Conservation (phyloP, 2,329 filamentous ascomycete species). For the Xylaria sp. region DNA sequence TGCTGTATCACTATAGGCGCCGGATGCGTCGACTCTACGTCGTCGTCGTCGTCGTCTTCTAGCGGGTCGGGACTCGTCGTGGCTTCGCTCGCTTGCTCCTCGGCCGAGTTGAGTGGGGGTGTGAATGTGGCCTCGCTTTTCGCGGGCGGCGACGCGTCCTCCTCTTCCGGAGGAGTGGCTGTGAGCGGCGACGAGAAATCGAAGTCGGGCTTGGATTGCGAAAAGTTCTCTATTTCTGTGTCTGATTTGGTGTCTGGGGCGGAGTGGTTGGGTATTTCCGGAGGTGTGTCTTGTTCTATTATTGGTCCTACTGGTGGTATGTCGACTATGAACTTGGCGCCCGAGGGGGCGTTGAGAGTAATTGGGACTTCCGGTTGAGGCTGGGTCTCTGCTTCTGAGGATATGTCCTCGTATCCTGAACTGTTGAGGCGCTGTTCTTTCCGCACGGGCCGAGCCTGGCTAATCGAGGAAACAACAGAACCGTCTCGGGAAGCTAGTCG, state of each 20-base stretch:
- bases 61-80: constrained; percentile 3
- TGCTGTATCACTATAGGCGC: constrained; percentile 9
- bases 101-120: neutral
- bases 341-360: neutral
- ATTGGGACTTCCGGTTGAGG: neutral
- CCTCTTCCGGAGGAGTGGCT: constrained; percentile 19
- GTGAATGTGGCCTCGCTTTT: neutral
- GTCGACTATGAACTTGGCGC: neutral
- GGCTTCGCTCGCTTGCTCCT: neutral
- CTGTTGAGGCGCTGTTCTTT: neutral
- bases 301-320: neutral
- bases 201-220: constrained; percentile 38
- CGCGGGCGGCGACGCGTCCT: neutral
- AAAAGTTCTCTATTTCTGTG: constrained; percentile 21
- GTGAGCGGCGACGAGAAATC: constrained; percentile 35
- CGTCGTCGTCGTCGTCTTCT: neutral
- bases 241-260: neutral
- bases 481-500: constrained; percentile 19
- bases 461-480: constrained; percentile 3
- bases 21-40: neutral
- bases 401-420: neutral
- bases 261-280: neutral
- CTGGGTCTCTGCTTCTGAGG: neutral
- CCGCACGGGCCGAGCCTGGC: neutral
- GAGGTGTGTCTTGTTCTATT: constrained; percentile 4